Conservation (phyloP, 176 grass and related monocot species). For the Puccinellia tenuiflora region DNA sequence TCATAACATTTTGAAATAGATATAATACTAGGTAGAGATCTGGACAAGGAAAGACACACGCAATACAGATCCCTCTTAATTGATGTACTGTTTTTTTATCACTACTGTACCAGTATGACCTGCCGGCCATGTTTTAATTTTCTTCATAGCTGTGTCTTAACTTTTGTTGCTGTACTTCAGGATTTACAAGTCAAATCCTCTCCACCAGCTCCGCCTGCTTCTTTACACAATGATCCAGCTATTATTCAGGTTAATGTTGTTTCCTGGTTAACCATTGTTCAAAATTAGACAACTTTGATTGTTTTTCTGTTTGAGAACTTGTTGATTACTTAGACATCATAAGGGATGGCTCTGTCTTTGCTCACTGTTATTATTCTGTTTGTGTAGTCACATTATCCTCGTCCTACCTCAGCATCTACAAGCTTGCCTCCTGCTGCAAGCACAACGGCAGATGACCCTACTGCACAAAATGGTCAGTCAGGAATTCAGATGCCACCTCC, state of each 20-base stretch:
- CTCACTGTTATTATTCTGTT: slow-evolving; percentile 28
- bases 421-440: slow-evolving; percentile 50
- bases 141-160: neutral
- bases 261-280: neutral
- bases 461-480: slow-evolving; percentile 38
- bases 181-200: slow-evolving; percentile 94
- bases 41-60: neutral
- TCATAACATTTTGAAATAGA: neutral
- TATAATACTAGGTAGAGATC: neutral
- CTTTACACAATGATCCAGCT: slow-evolving; percentile 75
- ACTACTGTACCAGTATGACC: neutral
- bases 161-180: slow-evolving; percentile 40
- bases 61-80: neutral
- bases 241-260: slow-evolving; percentile 61
- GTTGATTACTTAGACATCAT: neutral
- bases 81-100: neutral
- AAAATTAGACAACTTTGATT: neutral
- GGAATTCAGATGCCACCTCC: slow-evolving; percentile 49
- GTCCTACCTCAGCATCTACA: slow-evolving; percentile 37
- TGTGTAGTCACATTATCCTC: slow-evolving; percentile 71
- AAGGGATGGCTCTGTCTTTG: neutral
- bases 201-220: slow-evolving; percentile 52
- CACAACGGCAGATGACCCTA: slow-evolving; percentile 39
- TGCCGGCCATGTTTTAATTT: neutral
- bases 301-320: slow-evolving; percentile 12